phyloP scores from a whole-genome alignment of 2,329 filamentous ascomycete genomes.

The Verticillium dahliae region DNA sequence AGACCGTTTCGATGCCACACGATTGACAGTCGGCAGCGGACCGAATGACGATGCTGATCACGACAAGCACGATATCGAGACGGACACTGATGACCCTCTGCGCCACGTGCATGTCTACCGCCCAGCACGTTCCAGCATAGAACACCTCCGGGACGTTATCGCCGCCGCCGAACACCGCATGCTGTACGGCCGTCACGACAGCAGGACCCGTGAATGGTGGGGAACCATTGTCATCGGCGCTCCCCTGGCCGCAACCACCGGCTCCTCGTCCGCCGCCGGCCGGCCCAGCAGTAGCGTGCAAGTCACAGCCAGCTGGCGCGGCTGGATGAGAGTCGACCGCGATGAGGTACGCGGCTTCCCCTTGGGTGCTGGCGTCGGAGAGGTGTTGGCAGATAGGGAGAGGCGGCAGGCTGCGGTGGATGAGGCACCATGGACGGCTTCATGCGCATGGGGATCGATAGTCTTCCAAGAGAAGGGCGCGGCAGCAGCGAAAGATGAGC shows the following conservation, averaged over 20 bases:
- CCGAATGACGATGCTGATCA: constrained; percentile 25
- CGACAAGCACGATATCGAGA: constrained; percentile 6
- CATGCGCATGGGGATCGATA: constrained; percentile 44
- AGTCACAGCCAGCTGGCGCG: constrained; percentile 34
- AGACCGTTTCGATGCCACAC: constrained; percentile 45
- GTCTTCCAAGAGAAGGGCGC: constrained; percentile 21
- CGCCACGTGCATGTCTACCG: constrained; percentile 43
- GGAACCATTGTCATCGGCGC: constrained; percentile 49
- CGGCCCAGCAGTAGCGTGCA: constrained; percentile 12
- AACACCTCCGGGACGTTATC: constrained; percentile 26
- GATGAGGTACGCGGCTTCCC: constrained; percentile 32
- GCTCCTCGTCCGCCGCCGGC: constrained; percentile 8
- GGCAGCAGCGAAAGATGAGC: not conserved
- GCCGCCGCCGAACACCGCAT: constrained; percentile 37
- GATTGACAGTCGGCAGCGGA: constrained; percentile 25
- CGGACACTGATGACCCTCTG: constrained; percentile 24
- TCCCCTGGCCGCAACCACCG: constrained; percentile 22
- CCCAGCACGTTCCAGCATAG: constrained; percentile 8
- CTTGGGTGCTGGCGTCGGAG: constrained; percentile 31
- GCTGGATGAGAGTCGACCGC: constrained; percentile 47
- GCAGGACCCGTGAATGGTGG: constrained; percentile 46
- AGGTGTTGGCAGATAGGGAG: constrained; percentile 35
- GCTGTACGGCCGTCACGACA: constrained; percentile 40
- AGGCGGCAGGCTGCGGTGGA: constrained; percentile 32
- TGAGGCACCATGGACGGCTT: constrained; percentile 37